These are phyloP conservation scores for Cyclotella kingstonii DNA, from an alignment of 108 stramenopile genomes.

Conservation along the genomic window DNA sequence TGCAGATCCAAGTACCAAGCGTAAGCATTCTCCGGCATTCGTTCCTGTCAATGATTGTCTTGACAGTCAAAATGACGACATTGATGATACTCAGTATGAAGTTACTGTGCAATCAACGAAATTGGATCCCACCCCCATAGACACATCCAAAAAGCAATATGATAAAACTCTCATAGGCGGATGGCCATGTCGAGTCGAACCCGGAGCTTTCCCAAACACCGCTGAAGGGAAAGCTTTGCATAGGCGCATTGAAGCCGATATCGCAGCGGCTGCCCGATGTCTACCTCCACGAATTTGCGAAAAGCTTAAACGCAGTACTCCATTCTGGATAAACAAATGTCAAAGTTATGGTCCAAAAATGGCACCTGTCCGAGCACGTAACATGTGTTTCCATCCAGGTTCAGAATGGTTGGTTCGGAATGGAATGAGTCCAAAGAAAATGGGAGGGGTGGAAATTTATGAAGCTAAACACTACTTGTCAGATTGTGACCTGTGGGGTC, in stretches of 20 bases:
- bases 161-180: slow-evolving; percentile 52
- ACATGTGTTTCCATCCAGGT: slow-evolving; percentile 75
- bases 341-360: slow-evolving; percentile 63
- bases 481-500: slow-evolving; percentile 75
- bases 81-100: slow-evolving; percentile 11
- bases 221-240: slow-evolving; percentile 5
- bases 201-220: slow-evolving; percentile 37
- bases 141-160: slow-evolving; percentile 64
- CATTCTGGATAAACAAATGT: slow-evolving; percentile 68
- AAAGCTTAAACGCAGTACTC: slow-evolving; percentile 49
- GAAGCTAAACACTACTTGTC: slow-evolving; percentile 48
- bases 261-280: slow-evolving; percentile 37
- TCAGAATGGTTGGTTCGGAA: slow-evolving; percentile 56
- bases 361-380: slow-evolving; percentile 52
- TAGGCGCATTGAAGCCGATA: slow-evolving; percentile 49
- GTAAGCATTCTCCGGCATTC: slow-evolving; percentile 6
- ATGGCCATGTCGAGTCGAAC: slow-evolving; percentile 49
- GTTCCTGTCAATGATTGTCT: not conserved
- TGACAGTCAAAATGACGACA: not conserved
- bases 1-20: not conserved
- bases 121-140: slow-evolving; percentile 54
- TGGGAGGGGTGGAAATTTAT: slow-evolving; percentile 75
- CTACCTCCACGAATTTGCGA: slow-evolving; percentile 55
- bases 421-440: slow-evolving; percentile 57
- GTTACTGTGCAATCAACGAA: slow-evolving; percentile 29